A percentile compares a stretch with the other conserved stretches of the same genome.
These are phyloP conservation scores for Strombidium stylifer DNA, from an alignment of 73 alveolate genomes.

Conservation along the genomic window DNA sequence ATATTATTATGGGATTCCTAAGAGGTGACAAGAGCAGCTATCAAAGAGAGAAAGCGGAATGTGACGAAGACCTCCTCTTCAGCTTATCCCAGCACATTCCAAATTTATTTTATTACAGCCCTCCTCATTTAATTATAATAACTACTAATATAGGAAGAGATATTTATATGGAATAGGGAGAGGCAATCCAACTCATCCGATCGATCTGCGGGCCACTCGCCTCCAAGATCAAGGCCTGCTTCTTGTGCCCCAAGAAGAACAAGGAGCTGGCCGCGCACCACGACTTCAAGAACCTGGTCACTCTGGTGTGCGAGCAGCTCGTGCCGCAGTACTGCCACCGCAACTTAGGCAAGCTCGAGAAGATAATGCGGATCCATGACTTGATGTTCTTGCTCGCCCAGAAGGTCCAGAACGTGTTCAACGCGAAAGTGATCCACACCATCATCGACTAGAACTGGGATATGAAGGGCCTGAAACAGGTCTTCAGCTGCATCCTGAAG, in stretches of 20 bases:
- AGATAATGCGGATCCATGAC: conserved; percentile 7
- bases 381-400: conserved; percentile 8
- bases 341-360: neutral
- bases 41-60: too few species aligned
- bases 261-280: conserved; percentile 3
- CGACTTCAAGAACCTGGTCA: neutral
- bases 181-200: neutral
- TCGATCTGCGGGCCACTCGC: neutral
- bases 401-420: conserved; percentile 14
- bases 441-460: conserved; percentile 40
- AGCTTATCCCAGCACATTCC: too few species aligned
- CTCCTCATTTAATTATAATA: conserved; percentile 3
- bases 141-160: neutral
- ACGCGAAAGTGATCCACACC: conserved; percentile 16
- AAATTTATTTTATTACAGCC: too few species aligned
- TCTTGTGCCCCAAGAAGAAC: conserved; percentile 15
- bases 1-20: too few species aligned
- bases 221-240: neutral
- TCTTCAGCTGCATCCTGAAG: neutral
- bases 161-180: neutral
- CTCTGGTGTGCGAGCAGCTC: conserved; percentile 11
- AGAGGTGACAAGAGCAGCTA: too few species aligned
- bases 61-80: too few species aligned
- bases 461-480: conserved; percentile 20
- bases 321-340: conserved; percentile 17